These are phyloP conservation scores for Mortierella sp. DNA, from an alignment of 371 early-diverging fungal species.

Conservation along the genomic window DNA sequence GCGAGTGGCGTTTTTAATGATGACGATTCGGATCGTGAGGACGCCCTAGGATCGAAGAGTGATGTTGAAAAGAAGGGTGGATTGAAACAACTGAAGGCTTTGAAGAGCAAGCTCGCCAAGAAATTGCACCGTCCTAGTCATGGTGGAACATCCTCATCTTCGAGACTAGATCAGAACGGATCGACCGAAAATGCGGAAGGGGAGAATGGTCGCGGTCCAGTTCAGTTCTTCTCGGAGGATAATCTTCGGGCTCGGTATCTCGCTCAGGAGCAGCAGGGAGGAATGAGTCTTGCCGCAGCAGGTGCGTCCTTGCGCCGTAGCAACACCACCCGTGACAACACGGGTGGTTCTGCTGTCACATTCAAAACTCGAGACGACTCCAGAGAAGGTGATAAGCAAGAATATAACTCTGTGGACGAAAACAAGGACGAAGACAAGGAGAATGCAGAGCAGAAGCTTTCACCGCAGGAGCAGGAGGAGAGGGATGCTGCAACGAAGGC, in stretches of 20 bases:
- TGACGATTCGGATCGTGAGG: slow-evolving; percentile 53
- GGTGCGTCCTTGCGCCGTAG: slow-evolving; percentile 50
- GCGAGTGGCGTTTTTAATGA: slow-evolving; percentile 42
- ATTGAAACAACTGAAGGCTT: slow-evolving; percentile 47
- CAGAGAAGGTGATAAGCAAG: slow-evolving; percentile 40
- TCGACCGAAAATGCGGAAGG: slow-evolving; percentile 7
- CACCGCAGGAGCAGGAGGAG: slow-evolving; percentile 2
- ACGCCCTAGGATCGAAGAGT: slow-evolving; percentile 46
- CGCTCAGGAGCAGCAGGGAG: slow-evolving; percentile 35
- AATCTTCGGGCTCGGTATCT: slow-evolving; percentile 49
- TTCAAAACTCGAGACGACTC: slow-evolving; percentile 4
- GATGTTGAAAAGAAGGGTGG: slow-evolving; percentile 53
- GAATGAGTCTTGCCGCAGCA: slow-evolving; percentile 39
- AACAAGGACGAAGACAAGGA: background rate
- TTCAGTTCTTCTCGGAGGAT: slow-evolving; percentile 54
- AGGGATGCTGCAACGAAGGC: slow-evolving; percentile 28
- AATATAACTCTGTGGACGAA: slow-evolving; percentile 31
- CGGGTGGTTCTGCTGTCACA: background rate
- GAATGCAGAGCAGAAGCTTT: background rate
- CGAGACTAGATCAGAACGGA: slow-evolving; percentile 10
- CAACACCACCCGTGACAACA: slow-evolving; percentile 43
- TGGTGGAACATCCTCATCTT: slow-evolving; percentile 22
- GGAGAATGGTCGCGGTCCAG: slow-evolving; percentile 30
- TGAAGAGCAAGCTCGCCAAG: slow-evolving; percentile 54
- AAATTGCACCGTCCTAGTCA: slow-evolving; percentile 46